phyloP scores from a whole-genome alignment of 2,329 filamentous ascomycete species.

The Curvularia lunata region DNA sequence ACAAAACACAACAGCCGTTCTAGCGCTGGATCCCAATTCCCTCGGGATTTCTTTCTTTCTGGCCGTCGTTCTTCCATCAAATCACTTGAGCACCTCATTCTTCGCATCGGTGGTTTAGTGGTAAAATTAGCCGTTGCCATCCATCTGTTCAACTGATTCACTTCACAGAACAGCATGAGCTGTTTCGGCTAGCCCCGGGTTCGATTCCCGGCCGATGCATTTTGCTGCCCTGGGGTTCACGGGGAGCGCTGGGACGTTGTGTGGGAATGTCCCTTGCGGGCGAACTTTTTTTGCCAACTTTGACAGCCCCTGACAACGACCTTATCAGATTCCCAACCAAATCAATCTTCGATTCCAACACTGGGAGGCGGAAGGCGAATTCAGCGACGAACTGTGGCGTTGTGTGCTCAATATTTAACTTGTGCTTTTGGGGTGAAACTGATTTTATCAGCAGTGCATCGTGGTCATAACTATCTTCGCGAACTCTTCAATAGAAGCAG shows the following conservation, averaged over 20 bases:
- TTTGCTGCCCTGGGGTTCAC: neutral
- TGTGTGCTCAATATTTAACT: too few relatives aligned
- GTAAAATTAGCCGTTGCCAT: conserved; percentile 25
- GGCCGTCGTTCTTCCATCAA: neutral
- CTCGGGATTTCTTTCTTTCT: neutral
- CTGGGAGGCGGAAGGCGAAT: too few relatives aligned
- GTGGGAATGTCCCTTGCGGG: neutral
- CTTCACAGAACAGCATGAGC: neutral
- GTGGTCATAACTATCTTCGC: too few relatives aligned
- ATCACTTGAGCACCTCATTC: conserved; percentile 3
- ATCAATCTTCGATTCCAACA: too few relatives aligned
- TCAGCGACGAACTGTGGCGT: too few relatives aligned
- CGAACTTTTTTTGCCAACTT: neutral
- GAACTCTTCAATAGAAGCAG: too few relatives aligned
- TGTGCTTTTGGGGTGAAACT: too few relatives aligned
- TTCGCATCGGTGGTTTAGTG: conserved; percentile 23
- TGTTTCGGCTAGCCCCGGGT: conserved; percentile 21
- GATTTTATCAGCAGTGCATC: too few relatives aligned
- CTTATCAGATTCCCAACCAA: too few relatives aligned
- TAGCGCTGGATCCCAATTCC: neutral
- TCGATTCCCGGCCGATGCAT: conserved; percentile 13
- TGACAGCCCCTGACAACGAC: too few relatives aligned
- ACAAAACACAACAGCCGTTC: too few relatives aligned
- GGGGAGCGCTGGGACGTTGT: neutral
- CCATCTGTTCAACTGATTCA: neutral